These are phyloP conservation scores for Podosphaera leucotricha DNA, from an alignment of 2,329 filamentous ascomycete species.

Conservation along the genomic window DNA sequence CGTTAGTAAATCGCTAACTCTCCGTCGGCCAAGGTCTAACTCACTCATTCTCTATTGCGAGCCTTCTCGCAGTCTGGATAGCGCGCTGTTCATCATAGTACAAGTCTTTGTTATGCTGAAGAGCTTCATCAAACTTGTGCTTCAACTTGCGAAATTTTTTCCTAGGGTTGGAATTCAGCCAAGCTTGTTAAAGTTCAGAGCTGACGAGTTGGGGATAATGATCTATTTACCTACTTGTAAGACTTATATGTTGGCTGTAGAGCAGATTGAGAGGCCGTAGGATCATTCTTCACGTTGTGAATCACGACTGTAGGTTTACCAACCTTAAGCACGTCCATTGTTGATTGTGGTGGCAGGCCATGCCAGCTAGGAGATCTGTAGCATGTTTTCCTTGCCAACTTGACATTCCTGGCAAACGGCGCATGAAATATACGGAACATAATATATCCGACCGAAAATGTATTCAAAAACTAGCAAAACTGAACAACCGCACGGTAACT, in stretches of 20 bases:
- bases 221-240: constrained; percentile 17
- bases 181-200: neutral
- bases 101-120: constrained; percentile 59
- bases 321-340: constrained; percentile 4
- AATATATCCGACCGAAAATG: neutral
- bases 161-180: constrained; percentile 27
- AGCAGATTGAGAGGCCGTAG: neutral
- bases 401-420: neutral
- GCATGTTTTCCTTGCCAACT: neutral
- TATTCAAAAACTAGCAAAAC: no score
- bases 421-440: neutral
- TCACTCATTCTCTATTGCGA: constrained; percentile 85
- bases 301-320: constrained; percentile 1
- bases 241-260: constrained; percentile 16
- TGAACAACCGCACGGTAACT: no score
- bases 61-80: constrained; percentile 53
- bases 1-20: neutral
- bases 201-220: neutral
- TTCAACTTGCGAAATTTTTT: constrained; percentile 95
- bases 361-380: neutral
- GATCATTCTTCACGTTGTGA: neutral
- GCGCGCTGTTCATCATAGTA: constrained; percentile 66
- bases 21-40: constrained; percentile 12
- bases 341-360: neutral
- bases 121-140: constrained; percentile 50